These are phyloP conservation scores for Penicillium brevicompactum DNA, from an alignment of 2,329 filamentous ascomycete genomes.

Conservation along the genomic window DNA sequence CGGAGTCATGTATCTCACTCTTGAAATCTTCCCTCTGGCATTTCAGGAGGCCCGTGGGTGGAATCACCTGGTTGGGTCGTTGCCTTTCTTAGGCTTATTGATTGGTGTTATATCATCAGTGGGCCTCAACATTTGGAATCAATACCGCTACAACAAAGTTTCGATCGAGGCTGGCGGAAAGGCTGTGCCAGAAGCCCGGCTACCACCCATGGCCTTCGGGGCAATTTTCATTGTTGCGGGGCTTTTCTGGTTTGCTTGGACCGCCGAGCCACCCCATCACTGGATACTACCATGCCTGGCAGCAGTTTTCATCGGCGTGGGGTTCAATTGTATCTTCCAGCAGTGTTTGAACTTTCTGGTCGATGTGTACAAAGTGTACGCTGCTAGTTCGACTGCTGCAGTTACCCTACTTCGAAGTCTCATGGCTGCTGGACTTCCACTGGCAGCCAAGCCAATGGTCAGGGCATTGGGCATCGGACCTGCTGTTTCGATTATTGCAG, in stretches of 20 bases:
- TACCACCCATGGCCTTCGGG: constrained; percentile 51
- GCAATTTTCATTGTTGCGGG: constrained; percentile 46
- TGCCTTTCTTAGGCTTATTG: constrained; percentile 50
- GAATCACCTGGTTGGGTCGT: constrained; percentile 38
- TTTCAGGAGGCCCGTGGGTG: constrained; percentile 46
- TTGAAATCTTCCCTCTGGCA: constrained; percentile 53
- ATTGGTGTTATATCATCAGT: constrained; percentile 46
- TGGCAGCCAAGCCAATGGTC: constrained; percentile 47
- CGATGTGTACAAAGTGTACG: constrained; percentile 43
- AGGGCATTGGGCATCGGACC: constrained; percentile 45
- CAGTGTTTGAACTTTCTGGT: constrained; percentile 53
- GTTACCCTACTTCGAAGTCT: constrained; percentile 49
- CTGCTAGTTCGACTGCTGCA: constrained; percentile 46
- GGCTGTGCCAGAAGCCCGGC: constrained; percentile 43
- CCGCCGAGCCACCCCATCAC: constrained; percentile 28
- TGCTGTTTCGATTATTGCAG: constrained; percentile 45
- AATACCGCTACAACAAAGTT: constrained; percentile 40
- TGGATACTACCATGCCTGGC: constrained; percentile 18
- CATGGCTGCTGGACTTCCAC: constrained; percentile 41
- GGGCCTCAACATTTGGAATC: constrained; percentile 46
- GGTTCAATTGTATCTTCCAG: constrained; percentile 51
- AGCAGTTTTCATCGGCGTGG: constrained; percentile 46
- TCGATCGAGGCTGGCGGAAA: constrained; percentile 30
- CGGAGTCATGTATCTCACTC: constrained; percentile 49
- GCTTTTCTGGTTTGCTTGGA: constrained; percentile 51